phyloP scores from a whole-genome alignment of 192 early-diverging fungal species.

The Podila minutissima region DNA sequence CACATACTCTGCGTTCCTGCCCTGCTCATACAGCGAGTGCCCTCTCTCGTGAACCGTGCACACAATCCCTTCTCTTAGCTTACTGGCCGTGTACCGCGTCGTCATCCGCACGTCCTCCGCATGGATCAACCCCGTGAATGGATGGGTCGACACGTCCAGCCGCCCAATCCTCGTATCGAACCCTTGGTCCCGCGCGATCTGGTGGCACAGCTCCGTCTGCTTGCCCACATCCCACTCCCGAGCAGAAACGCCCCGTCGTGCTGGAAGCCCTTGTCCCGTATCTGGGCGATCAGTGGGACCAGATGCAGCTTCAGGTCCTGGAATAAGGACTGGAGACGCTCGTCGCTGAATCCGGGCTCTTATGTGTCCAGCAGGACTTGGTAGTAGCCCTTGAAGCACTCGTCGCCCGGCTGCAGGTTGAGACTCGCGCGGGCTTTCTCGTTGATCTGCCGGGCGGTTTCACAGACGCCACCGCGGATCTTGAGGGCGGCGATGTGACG shows the following conservation, averaged over 20 bases:
- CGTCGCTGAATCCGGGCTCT: conserved; percentile 30
- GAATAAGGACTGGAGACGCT: conserved; percentile 13
- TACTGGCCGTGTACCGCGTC: conserved; percentile 11
- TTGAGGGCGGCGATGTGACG: conserved; percentile 5
- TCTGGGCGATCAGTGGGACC: conserved; percentile 26
- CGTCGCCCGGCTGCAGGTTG: background rate
- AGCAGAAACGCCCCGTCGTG: background rate
- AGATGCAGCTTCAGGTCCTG: conserved; percentile 16
- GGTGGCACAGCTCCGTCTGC: conserved; percentile 28
- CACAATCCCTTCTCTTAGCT: conserved; percentile 11
- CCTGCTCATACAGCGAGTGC: conserved; percentile 32
- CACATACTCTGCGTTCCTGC: conserved; percentile 1
- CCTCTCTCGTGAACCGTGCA: conserved; percentile 22
- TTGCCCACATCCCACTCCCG: conserved; percentile 23
- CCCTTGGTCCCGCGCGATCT: conserved; percentile 13
- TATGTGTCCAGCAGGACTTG: conserved; percentile 28
- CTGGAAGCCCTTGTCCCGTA: conserved; percentile 15
- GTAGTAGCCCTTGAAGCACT: background rate
- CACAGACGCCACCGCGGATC: background rate
- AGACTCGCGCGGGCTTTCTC: background rate
- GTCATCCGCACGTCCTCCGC: conserved; percentile 27
- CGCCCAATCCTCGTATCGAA: conserved; percentile 25
- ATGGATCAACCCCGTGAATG: conserved; percentile 11
- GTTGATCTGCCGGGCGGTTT: conserved; percentile 3
- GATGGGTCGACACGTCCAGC: conserved; percentile 23